Evolutionary conservation across 2,329 filamentous ascomycete species (phyloP).

Genomic region (Cladophialophora carrionii): DNA sequence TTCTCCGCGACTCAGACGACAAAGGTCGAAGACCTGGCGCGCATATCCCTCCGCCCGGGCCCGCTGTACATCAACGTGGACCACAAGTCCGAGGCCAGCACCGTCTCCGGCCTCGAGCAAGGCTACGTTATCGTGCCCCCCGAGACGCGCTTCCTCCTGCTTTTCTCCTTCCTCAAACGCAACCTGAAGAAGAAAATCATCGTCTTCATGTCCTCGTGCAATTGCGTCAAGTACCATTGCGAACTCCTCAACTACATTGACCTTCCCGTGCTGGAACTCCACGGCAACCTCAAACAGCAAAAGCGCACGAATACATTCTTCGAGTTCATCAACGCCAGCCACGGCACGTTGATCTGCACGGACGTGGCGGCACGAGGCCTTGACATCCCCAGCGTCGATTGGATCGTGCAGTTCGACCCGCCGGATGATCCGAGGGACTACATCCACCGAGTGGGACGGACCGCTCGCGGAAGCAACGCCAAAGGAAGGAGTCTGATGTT

Average conservation of each 20-base stretch:
- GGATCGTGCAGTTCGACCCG: slow-evolving; percentile 94
- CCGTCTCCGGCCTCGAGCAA: slow-evolving; percentile 91
- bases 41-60: slow-evolving; percentile 87
- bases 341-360: slow-evolving; percentile 90
- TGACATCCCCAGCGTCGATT: slow-evolving; percentile 94
- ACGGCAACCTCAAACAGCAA: slow-evolving; percentile 98
- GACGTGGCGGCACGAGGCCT: slow-evolving; percentile 94
- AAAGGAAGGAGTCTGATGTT: slow-evolving; percentile 92
- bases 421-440: slow-evolving; percentile 89
- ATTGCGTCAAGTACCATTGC: slow-evolving; percentile 92
- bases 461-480: slow-evolving; percentile 78
- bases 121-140: slow-evolving; percentile 93
- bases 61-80: slow-evolving; percentile 98
- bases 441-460: slow-evolving; percentile 94
- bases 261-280: slow-evolving; percentile 80
- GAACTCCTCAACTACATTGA: slow-evolving; percentile 98
- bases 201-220: slow-evolving; percentile 91
- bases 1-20: slow-evolving; percentile 98
- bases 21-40: slow-evolving; percentile 94
- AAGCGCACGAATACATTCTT: slow-evolving; percentile 99
- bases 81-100: slow-evolving; percentile 83
- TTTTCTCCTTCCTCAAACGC: slow-evolving; percentile 92
- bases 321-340: slow-evolving; percentile 84
- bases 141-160: slow-evolving; percentile 87
- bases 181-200: slow-evolving; percentile 97